phyloP scores from a whole-genome alignment of 73 alveolate genomes.

The Stentor roeselii region DNA sequence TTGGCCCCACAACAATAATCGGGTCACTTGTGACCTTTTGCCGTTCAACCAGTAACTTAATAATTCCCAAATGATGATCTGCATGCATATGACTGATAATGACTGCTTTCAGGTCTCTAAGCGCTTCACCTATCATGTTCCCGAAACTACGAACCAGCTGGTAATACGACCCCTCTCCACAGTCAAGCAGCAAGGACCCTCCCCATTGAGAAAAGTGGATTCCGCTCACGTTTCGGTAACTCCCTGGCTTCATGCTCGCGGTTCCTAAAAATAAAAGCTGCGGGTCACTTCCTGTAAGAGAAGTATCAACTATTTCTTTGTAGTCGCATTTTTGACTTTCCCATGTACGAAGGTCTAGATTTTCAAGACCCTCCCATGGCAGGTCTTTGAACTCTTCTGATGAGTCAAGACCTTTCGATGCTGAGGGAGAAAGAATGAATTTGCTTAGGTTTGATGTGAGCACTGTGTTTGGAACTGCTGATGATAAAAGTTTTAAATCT shows the following conservation, averaged over 20 bases:
- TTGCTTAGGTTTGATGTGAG: background rate
- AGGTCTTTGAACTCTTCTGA: background rate
- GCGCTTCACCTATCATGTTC: conserved; percentile 54
- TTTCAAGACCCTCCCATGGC: too few relatives aligned
- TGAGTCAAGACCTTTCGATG: conserved; percentile 4
- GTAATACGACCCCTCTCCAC: conserved; percentile 72
- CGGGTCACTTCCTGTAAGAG: conserved; percentile 48
- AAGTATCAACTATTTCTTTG: conserved; percentile 15
- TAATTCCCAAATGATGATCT: conserved; percentile 95
- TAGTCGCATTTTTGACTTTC: background rate
- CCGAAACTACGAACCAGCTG: conserved; percentile 60
- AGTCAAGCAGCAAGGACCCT: conserved; percentile 55
- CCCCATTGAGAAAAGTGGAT: conserved; percentile 43
- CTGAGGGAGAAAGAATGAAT: conserved; percentile 11
- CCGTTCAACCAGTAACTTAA: conserved; percentile 71
- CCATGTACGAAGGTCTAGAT: background rate
- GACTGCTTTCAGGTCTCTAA: conserved; percentile 60
- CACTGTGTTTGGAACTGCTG: background rate
- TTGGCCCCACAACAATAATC: conserved; percentile 85
- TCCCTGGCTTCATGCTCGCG: conserved; percentile 83
- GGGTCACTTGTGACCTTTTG: conserved; percentile 54
- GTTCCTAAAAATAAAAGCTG: conserved; percentile 82
- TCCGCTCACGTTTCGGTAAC: conserved; percentile 73
- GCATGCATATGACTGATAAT: conserved; percentile 96
- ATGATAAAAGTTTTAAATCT: background rate